Base-by-base conservation (phyloP, 1,284 basidiomycete species). In the Heterobasidion parviporum region DNA sequence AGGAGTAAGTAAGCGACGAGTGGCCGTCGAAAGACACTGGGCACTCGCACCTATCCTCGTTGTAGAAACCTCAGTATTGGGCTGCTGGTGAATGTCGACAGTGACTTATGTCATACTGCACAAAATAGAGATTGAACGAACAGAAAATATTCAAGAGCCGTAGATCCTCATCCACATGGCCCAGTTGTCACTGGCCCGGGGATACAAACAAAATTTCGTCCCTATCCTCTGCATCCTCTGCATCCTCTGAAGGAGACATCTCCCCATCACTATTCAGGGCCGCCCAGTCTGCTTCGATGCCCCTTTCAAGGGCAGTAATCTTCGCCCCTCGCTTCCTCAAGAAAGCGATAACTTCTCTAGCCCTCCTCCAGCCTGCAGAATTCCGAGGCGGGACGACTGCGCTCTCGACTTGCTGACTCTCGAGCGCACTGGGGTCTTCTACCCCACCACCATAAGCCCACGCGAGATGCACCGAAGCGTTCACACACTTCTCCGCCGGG, bases 191-290 rank as follows among this genome's bases (percentile, higher is more conserved):
- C 58, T 81, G 81, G 68, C 58, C 59, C 43, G 68, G 65, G 49
- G 70, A 56, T 32, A 76, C 66, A 70, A 73, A 76, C 14, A 73
- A 66, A 1, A 70, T 55, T 53, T 73, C 73, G 16, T 65, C 62
- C 44, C 66, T 65, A 62, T 65, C 67, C 34, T 76, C 74, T 52
- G 69, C 74, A 18, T 71, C 73, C 41, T 76, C 74, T 14, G 64
- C 68, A 18, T 71, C 73, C 41, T 76, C 74, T 14, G 64, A 68
- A 51, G 72, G 69, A 45, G 74, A 73, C 38, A 64, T 70, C 57
- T 87, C 86, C 15, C 76, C 82, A 55, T 87, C 86, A 61, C 81
- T 85, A 59, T 75, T 81, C 61, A 81, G 62, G 36, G 76, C 78
- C 18, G 78, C 83, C 83, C 86, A 89, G 43, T 82, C 81, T 20